phyloP scores from a whole-genome alignment of 1,284 basidiomycete genomes.

The Leccinum solheimii region DNA sequence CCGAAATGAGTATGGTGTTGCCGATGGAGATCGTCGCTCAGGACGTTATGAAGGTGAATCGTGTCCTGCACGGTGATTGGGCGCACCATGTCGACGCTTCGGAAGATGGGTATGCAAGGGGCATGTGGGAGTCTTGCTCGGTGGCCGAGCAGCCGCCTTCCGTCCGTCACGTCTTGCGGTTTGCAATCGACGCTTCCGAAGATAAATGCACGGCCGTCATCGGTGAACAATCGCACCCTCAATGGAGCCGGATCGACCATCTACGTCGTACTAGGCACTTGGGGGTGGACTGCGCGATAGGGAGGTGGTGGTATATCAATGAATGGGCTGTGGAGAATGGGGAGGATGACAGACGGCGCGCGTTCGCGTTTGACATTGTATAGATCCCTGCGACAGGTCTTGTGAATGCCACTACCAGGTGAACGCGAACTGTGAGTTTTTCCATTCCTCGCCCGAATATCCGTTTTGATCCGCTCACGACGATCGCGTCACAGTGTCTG shows the following conservation, averaged over 20 bases:
- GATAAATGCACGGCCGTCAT: background rate
- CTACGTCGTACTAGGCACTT: too few species aligned
- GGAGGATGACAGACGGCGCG: background rate
- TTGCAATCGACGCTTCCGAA: background rate
- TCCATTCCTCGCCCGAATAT: background rate
- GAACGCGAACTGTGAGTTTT: background rate
- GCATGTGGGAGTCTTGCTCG: background rate
- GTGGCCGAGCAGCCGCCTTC: background rate
- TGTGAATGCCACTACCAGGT: background rate
- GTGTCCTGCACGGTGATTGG: background rate
- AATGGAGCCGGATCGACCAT: background rate
- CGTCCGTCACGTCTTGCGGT: background rate
- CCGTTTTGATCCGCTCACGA: too few species aligned
- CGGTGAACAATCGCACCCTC: too few species aligned
- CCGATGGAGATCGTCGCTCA: background rate
- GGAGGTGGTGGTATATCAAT: background rate
- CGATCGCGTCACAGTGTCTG: too few species aligned
- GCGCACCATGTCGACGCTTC: background rate
- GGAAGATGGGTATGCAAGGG: background rate
- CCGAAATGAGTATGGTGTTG: background rate
- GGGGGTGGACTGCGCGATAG: background rate
- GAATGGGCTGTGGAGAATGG: background rate
- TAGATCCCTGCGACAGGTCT: background rate
- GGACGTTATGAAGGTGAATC: background rate
- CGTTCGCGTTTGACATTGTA: background rate